Evolutionary conservation across 140 eudicot species (phyloP).

Genomic region (Senecio squalidus): DNA sequence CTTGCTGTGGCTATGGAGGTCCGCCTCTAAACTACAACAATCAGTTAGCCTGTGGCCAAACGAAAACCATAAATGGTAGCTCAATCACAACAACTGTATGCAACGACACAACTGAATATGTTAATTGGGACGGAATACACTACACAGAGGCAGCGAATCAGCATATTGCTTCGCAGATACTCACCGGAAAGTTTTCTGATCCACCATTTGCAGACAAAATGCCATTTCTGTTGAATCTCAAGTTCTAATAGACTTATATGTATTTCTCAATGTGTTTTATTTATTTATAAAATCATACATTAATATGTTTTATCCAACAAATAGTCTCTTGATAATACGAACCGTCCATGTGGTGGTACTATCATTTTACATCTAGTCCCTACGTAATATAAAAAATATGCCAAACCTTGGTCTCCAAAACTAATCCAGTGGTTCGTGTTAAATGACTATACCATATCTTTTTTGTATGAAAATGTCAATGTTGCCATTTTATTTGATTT

Average conservation of each 20-base stretch:
- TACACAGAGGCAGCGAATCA: constrained; percentile 89
- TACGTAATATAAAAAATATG: too few species aligned
- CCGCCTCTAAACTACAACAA: constrained; percentile 66
- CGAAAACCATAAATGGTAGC: constrained; percentile 57
- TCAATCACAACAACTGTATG: constrained; percentile 55
- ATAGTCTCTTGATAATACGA: too few species aligned
- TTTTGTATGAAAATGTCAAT: too few species aligned
- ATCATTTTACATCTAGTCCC: too few species aligned
- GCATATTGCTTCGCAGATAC: constrained; percentile 63
- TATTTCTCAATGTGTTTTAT: constrained; percentile 4
- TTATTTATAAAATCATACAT: too few species aligned
- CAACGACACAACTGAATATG: constrained; percentile 55
- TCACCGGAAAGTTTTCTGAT: constrained; percentile 51
- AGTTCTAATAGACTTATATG: constrained; percentile 20
- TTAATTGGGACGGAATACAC: constrained; percentile 89
- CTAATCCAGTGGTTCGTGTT: too few species aligned
- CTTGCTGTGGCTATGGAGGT: constrained; percentile 86
- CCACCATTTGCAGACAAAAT: constrained; percentile 41
- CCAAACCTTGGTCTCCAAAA: too few species aligned
- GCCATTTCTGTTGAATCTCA: constrained; percentile 37
- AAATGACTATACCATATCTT: too few species aligned
- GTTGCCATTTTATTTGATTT: too few species aligned
- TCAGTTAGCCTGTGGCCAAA: constrained; percentile 60
- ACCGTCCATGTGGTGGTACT: too few species aligned
- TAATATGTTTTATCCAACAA: too few species aligned